These are phyloP conservation scores for Volvox carteri DNA, from an alignment of 163 green algal genomes.

Conservation along the genomic window DNA sequence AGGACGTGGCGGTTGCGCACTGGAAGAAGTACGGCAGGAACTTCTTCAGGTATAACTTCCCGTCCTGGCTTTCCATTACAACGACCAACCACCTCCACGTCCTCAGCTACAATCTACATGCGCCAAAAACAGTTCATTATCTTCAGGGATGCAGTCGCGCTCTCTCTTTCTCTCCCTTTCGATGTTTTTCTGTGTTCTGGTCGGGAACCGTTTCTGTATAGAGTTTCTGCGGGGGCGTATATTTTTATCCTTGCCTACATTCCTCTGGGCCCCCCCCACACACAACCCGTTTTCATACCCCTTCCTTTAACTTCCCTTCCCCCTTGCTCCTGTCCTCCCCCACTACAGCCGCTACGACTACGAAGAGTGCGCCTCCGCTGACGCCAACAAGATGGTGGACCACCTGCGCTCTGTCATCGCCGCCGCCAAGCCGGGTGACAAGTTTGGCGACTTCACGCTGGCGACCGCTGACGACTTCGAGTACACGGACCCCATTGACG, in stretches of 20 bases:
- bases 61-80: no score
- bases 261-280: no score
- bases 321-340: background rate
- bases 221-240: no score
- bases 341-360: slow-evolving; percentile 96
- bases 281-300: no score
- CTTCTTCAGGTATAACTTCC: slow-evolving; percentile 90
- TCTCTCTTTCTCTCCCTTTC: no score
- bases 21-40: slow-evolving; percentile 97
- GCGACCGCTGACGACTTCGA: slow-evolving; percentile 95
- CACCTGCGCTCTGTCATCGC: slow-evolving; percentile 87
- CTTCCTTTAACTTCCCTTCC: no score
- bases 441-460: slow-evolving; percentile 91
- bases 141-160: background rate
- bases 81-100: no score
- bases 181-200: no score
- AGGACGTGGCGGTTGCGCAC: slow-evolving; percentile 95
- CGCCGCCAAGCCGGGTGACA: slow-evolving; percentile 76
- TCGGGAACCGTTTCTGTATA: no score
- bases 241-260: no score
- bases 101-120: no score
- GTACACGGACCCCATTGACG: slow-evolving; percentile 99
- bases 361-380: slow-evolving; percentile 88
- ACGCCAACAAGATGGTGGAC: slow-evolving; percentile 91
- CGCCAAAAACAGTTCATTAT: no score